A percentile compares a stretch with the other conserved stretches of the same genome.
Conservation (phyloP, 176 grass and related monocot genomes). For the Thalia dealbata region DNA sequence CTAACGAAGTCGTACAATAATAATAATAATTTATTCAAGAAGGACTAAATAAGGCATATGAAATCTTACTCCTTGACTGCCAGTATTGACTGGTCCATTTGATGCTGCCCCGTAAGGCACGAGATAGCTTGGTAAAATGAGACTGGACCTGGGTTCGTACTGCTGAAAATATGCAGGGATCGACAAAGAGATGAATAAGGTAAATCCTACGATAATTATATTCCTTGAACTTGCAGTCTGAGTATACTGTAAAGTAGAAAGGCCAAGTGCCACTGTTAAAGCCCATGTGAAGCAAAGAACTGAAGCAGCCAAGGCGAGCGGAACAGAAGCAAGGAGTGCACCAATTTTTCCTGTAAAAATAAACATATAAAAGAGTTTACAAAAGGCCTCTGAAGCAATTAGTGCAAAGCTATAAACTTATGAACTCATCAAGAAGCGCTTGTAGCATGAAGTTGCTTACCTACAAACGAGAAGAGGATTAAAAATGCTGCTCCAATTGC, state of each 20-base stretch:
- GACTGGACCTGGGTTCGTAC: slow-evolving; percentile 56
- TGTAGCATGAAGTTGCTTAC: slow-evolving; percentile 25
- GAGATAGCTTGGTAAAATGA: slow-evolving; percentile 91
- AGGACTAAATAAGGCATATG: neutral
- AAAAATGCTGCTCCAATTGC: slow-evolving; percentile 64
- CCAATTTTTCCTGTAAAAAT: slow-evolving; percentile 71
- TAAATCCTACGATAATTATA: slow-evolving; percentile 98
- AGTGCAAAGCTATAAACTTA: neutral
- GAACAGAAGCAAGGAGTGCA: slow-evolving; percentile 85
- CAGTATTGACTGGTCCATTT: slow-evolving; percentile 62
- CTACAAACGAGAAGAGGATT: slow-evolving; percentile 71
- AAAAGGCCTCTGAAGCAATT: neutral
- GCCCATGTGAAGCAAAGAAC: slow-evolving; percentile 95
- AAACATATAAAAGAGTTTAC: neutral
- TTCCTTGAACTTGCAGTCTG: slow-evolving; percentile 94
- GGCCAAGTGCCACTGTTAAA: slow-evolving; percentile 64
- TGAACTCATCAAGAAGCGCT: neutral
- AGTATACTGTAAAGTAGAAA: slow-evolving; percentile 82
- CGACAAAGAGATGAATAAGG: slow-evolving; percentile 85
- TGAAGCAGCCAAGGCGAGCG: slow-evolving; percentile 66
- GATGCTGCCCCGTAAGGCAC: slow-evolving; percentile 74
- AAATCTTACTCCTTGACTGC: slow-evolving; percentile 51
- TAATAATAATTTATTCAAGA: neutral
- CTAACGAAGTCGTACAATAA: neutral
- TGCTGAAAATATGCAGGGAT: slow-evolving; percentile 85